Evolutionary conservation across 768 basidiomycete genomes (phyloP).

Genomic region (Russula earlei): DNA sequence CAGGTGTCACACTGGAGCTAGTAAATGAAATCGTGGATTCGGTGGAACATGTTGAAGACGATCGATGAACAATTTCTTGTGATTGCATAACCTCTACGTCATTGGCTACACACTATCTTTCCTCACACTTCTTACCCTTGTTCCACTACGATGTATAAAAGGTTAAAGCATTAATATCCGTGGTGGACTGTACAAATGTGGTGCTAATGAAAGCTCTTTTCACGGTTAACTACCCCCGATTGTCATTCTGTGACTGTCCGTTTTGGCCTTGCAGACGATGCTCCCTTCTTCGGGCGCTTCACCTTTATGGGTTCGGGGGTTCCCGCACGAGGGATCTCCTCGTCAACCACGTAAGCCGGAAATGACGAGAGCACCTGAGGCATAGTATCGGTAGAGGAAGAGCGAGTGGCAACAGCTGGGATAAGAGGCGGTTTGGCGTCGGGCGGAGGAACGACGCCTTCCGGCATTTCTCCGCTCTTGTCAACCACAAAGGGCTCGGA

Average conservation of each 20-base stretch:
- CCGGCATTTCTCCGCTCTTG: constrained; percentile 20
- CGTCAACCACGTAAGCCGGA: constrained; percentile 47
- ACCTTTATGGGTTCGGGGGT: constrained; percentile 70
- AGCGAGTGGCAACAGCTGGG: constrained; percentile 21
- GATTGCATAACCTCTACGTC: background rate
- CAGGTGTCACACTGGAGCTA: constrained; percentile 86
- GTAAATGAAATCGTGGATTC: constrained; percentile 93
- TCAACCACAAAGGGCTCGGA: constrained; percentile 16
- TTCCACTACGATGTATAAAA: constrained; percentile 13
- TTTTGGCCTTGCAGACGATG: constrained; percentile 57
- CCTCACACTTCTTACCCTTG: background rate
- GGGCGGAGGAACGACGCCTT: constrained; percentile 13
- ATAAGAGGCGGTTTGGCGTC: constrained; percentile 17
- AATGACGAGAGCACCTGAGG: constrained; percentile 31
- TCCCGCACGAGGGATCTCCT: constrained; percentile 40
- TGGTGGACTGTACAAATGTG: constrained; percentile 12
- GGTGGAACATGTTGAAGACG: constrained; percentile 82
- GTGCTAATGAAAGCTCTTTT: constrained; percentile 2
- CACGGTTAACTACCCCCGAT: constrained; percentile 8
- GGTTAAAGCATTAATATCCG: constrained; percentile 11
- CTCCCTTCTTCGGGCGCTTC: constrained; percentile 52
- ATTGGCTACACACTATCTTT: constrained; percentile 16
- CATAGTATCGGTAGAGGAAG: background rate
- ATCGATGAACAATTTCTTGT: constrained; percentile 32
- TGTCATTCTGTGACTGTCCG: constrained; percentile 32